Conservation (phyloP, 2,329 filamentous ascomycete species). For the Calonectria multiphialidica region DNA sequence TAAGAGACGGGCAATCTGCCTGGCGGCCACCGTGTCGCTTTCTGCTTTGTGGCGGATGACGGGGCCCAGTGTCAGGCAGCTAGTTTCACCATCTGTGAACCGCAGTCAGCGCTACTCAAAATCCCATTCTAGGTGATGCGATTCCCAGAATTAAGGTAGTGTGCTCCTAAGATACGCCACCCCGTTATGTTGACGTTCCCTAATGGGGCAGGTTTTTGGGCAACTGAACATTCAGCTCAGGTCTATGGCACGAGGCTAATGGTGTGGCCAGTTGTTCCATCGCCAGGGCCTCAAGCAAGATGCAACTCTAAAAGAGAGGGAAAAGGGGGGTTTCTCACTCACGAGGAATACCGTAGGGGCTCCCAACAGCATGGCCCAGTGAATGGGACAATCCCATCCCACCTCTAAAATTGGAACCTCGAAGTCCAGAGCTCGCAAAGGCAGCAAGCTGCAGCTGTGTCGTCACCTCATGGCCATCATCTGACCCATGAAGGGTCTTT, state of each 20-base stretch:
- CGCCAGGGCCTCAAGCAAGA: background rate
- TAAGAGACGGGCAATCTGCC: conserved; percentile 32
- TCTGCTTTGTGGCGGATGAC: conserved; percentile 26
- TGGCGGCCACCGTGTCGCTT: conserved; percentile 13
- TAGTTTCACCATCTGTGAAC: conserved; percentile 36
- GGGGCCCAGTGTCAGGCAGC: conserved; percentile 31
- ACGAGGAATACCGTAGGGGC: conserved; percentile 35
- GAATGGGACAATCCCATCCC: conserved; percentile 26
- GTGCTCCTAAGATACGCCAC: conserved; percentile 18
- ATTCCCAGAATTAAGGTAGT: conserved; percentile 16
- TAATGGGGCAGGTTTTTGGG: conserved; percentile 3
- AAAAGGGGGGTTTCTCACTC: conserved; percentile 20
- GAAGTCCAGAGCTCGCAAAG: conserved; percentile 38
- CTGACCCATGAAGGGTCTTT: conserved; percentile 23
- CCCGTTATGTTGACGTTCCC: conserved; percentile 29
- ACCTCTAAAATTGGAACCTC: conserved; percentile 33
- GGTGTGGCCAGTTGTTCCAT: background rate
- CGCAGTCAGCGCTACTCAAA: conserved; percentile 28
- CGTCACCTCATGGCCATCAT: conserved; percentile 25
- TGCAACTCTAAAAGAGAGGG: background rate
- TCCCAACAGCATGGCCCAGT: conserved; percentile 32
- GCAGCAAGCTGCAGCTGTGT: conserved; percentile 36
- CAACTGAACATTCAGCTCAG: background rate
- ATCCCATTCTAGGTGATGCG: conserved; percentile 22
- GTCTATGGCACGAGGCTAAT: background rate